phyloP scores from a whole-genome alignment of 1,284 basidiomycete species.

The Filobasidium uniguttulatum region DNA sequence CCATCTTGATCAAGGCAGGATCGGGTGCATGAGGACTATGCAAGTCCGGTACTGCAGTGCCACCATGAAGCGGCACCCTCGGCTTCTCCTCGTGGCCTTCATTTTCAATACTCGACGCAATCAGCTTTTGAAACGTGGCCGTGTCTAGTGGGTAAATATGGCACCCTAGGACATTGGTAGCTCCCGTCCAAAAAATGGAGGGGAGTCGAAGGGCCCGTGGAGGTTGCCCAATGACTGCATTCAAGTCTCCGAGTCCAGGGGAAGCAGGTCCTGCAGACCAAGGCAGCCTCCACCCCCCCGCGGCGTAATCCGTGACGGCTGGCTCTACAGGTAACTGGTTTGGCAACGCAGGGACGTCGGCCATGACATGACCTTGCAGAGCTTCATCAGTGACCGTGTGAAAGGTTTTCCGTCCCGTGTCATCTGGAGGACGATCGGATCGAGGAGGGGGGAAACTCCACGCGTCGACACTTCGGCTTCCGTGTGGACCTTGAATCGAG shows the following conservation, averaged over 20 bases:
- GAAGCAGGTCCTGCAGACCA: slow-evolving; percentile 25
- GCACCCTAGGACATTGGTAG: slow-evolving; percentile 25
- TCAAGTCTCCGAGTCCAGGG: slow-evolving; percentile 18
- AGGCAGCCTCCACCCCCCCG: slow-evolving; percentile 27
- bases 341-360: slow-evolving; percentile 17
- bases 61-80: slow-evolving; percentile 30
- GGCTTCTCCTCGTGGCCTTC: slow-evolving; percentile 24
- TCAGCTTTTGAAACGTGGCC: slow-evolving; percentile 30
- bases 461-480: slow-evolving; percentile 33
- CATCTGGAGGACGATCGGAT: slow-evolving; percentile 24
- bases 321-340: neutral
- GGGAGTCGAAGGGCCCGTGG: slow-evolving; percentile 26
- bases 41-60: slow-evolving; percentile 33
- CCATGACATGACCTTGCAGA: slow-evolving; percentile 30
- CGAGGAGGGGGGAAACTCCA: slow-evolving; percentile 39
- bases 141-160: slow-evolving; percentile 30
- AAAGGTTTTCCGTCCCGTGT: slow-evolving; percentile 32
- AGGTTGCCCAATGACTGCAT: slow-evolving; percentile 1
- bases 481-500: slow-evolving; percentile 22
- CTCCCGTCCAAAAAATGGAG: slow-evolving; percentile 31
- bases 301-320: neutral
- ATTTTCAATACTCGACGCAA: slow-evolving; percentile 27
- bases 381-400: slow-evolving; percentile 27
- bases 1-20: slow-evolving; percentile 36
- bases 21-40: slow-evolving; percentile 31